Evolutionary conservation across 768 basidiomycete species (phyloP), one percentile per base, ranked within the genome.

Genomic region (Boletus reticulatus): DNA sequence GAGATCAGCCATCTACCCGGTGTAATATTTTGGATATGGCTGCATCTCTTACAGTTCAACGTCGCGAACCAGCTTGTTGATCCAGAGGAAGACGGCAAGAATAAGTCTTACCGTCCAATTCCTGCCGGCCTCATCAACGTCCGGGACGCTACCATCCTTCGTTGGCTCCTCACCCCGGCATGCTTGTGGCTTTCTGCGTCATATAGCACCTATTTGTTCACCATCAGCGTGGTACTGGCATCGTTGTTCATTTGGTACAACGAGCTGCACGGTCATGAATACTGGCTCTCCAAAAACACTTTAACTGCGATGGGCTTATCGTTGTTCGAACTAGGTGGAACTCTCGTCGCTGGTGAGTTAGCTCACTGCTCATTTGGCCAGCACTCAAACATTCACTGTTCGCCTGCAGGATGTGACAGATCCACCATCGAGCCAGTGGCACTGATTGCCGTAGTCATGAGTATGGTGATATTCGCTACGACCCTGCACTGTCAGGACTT

Each of bases 21-120:
- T 34, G 65, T 72, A 13, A 60, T 76, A 37, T 60, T 75, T 37
- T 81, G 80, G 80, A 74, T 78, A 12, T 79, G 74, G 72, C 56
- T 79, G 6, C 80, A 81, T 57, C 68, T 79, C 29, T 66, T 81
- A 7, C 77, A 78, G 39, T 78, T 76, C 67, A 69, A 75, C 48
- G 66, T 75, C 17, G 67, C 76, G 9, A 81, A 81, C 51, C 80
- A 81, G 60, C 60, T 69, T 13, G 62, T 73, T 29, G 67, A 69
- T 50, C 69, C 73, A 11, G 72, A 72, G 38, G 80, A 81, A 62
- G 80, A 81, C 57, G 62, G 60, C 12, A 62, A 53, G 56, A 81
- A 81, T 55, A 78, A 79, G 54, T 67, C 75, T 12, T 76, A 70
- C 63, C 69, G 80, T 38, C 80, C 80, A 3, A 67, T 81, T 38